A percentile compares a stretch with the other conserved stretches of the same genome.
Conservation (phyloP, 2,329 filamentous ascomycete genomes). For the Aspergillus unguis region DNA sequence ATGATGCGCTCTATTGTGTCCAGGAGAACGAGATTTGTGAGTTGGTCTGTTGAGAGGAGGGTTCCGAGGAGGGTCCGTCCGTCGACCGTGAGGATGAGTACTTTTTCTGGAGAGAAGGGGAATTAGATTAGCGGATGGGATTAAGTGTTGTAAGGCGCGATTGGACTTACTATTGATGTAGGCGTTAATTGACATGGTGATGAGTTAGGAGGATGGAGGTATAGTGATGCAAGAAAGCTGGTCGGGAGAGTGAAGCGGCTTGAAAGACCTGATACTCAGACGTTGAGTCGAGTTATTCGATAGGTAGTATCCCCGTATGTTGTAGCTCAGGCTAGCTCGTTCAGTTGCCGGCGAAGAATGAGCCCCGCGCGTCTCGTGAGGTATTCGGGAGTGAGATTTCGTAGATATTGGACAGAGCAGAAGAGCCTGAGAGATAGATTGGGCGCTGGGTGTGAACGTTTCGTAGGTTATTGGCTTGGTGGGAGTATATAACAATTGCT, state of each 20-base stretch:
- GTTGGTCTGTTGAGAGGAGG: slow-evolving; percentile 81
- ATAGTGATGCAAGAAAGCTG: not conserved
- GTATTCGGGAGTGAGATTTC: not conserved
- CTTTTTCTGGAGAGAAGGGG: slow-evolving; percentile 64
- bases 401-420: not conserved
- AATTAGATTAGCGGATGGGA: slow-evolving; percentile 9
- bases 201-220: not conserved
- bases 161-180: slow-evolving; percentile 52
- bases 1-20: slow-evolving; percentile 88
- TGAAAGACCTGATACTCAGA: not conserved
- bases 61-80: slow-evolving; percentile 81
- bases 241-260: not conserved
- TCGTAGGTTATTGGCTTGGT: not conserved
- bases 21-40: slow-evolving; percentile 86
- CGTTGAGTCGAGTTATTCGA: too few relatives aligned
- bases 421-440: not conserved
- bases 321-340: not conserved
- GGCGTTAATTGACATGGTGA: slow-evolving; percentile 51
- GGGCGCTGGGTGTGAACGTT: too few relatives aligned
- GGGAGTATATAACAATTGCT: not conserved
- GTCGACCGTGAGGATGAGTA: slow-evolving; percentile 87
- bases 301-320: not conserved
- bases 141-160: too few relatives aligned
- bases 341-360: not conserved
- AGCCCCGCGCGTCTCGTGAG: not conserved